These are phyloP conservation scores for Pythium periplocum DNA, from an alignment of 352 stramenopile genomes.

Conservation along the genomic window DNA sequence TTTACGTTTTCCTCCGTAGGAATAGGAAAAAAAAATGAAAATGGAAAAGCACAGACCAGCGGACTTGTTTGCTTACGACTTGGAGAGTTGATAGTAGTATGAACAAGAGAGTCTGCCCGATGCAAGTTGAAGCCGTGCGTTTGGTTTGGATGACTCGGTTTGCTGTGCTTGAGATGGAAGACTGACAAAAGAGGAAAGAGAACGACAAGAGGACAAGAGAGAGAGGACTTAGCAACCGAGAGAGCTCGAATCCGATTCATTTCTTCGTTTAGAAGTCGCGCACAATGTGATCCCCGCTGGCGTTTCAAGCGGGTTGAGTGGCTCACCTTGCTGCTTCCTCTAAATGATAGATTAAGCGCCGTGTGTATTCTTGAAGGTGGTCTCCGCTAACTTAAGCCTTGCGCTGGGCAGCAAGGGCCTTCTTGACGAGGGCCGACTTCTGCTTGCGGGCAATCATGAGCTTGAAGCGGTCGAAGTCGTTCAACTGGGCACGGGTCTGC, in stretches of 20 bases:
- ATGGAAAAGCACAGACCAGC: no score
- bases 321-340: not conserved
- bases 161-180: no score
- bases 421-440: conserved; percentile 94
- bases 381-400: conserved; percentile 38
- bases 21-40: no score
- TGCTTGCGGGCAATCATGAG: conserved; percentile 99
- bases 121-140: no score
- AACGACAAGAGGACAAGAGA: no score
- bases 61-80: no score
- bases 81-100: no score
- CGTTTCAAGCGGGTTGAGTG: not conserved
- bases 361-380: conserved; percentile 2
- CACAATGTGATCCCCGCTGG: not conserved
- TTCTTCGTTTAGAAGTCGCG: not conserved
- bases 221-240: not conserved
- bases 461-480: conserved; percentile 99
- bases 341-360: not conserved
- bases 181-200: no score
- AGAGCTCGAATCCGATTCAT: conserved; percentile 1
- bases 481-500: conserved; percentile 92
- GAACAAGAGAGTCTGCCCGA: no score
- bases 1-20: no score
- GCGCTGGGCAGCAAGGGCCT: conserved; percentile 70
- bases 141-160: no score